Base-by-base conservation (phyloP, 116 monocot species). In the Thalassia testudinum region DNA sequence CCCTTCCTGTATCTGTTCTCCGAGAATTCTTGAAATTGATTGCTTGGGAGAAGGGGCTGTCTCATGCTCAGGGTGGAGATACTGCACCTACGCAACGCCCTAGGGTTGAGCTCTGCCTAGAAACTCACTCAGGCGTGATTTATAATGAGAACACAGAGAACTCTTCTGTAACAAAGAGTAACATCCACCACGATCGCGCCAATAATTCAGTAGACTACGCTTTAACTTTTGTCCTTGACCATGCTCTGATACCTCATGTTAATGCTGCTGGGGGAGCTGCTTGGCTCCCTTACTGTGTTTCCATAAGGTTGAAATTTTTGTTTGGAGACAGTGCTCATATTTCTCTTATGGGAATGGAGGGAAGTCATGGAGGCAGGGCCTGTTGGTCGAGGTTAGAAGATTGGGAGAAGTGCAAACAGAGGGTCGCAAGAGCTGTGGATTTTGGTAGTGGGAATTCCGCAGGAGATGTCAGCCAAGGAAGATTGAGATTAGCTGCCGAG, bases 201-300 rank as follows among this genome's bases (percentile, higher is more conserved):
- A 78, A 79, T 58, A 77, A 42, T 47, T 57, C 77, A 0, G 85
- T 89, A 10, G 88, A 97, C 30, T 97, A 89, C 70, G 81, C 81
- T 50, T 63, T 89, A 1, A 97, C 85, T 17, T 88, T 89, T 69
- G 97, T 97, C 14, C 85, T 97, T 18, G 97, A 97, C 38, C 70
- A 75, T 15, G 56, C 81, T 37, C 77, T 79, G 49, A 79, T 97
- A 66, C 89, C 97, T 49, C 82, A 89, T 52, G 70, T 89, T 62
- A 85, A 97, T 77, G 85, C 84, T 5, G 85, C 97, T 37, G 97
- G 97, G 23, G 89, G 97, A 51, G 97, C 89, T 50, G 89, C 97
- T 22, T 97, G 97, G 97, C 48, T 97, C 17, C 82, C 89, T 1
- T 82, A 97, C 47, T 97, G 97, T 66, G 82, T 89, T 14, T 88